These are phyloP conservation scores for barrel medic (Medicago truncatula) DNA, from an alignment of 306 rosid species.

Conservation along the genomic window DNA sequence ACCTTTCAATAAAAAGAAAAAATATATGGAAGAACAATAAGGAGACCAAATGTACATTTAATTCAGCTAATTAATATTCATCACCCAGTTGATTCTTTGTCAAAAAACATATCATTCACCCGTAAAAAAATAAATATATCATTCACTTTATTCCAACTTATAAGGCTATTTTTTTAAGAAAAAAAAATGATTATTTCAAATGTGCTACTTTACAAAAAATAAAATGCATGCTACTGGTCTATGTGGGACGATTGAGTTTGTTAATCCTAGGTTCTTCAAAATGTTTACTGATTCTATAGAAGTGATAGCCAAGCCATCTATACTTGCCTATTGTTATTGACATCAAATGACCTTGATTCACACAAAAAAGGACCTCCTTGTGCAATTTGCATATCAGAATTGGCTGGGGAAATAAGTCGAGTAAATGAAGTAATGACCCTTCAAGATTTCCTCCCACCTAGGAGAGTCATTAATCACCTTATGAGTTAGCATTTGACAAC, in stretches of 20 bases:
- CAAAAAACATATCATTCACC: not conserved
- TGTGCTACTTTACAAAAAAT: not conserved
- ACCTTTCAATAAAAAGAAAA: too few relatives aligned
- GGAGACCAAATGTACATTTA: not conserved
- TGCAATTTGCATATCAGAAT: slow-evolving; percentile 16
- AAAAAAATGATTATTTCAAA: not conserved
- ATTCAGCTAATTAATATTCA: not conserved
- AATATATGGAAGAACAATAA: too few relatives aligned
- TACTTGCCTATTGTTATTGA: slow-evolving; percentile 44
- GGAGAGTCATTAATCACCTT: slow-evolving; percentile 36
- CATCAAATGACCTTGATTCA: not conserved
- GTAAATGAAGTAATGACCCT: slow-evolving; percentile 37
- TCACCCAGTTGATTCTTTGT: not conserved
- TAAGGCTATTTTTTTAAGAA: not conserved
- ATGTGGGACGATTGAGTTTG: not conserved
- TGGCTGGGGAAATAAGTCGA: not conserved
- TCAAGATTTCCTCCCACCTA: slow-evolving; percentile 32
- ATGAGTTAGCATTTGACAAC: slow-evolving; percentile 28
- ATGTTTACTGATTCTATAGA: slow-evolving; percentile 35
- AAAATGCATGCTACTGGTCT: not conserved
- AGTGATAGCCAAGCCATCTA: slow-evolving; percentile 22
- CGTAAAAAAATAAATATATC: not conserved
- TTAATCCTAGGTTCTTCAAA: not conserved
- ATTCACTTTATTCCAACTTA: not conserved
- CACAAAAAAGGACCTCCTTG: not conserved